These are phyloP conservation scores for Saksenaea oblongispora DNA, from an alignment of 371 early-diverging fungal species.

Conservation along the genomic window DNA sequence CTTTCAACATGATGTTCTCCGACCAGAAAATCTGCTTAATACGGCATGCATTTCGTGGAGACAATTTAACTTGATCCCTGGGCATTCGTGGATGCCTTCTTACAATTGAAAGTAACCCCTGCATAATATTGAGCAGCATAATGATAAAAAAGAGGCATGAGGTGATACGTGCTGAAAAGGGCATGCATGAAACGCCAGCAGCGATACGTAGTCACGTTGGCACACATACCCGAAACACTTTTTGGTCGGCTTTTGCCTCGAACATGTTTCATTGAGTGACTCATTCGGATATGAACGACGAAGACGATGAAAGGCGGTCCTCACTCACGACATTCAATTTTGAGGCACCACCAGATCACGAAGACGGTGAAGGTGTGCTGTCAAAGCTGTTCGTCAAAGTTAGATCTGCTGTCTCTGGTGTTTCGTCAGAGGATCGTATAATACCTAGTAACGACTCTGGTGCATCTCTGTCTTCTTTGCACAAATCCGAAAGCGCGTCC, in stretches of 20 bases:
- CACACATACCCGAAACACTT: not conserved
- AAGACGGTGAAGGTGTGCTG: constrained; percentile 50
- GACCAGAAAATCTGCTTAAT: not conserved
- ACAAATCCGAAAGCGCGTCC: not conserved
- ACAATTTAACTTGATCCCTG: too few relatives aligned
- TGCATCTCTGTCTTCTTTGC: constrained; percentile 8
- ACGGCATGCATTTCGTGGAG: not conserved
- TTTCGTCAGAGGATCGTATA: not conserved
- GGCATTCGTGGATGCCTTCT: too few relatives aligned
- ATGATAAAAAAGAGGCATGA: not conserved
- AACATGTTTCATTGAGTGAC: constrained; percentile 1
- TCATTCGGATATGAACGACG: constrained; percentile 12
- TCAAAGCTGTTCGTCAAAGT: constrained; percentile 62
- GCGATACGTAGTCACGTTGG: not conserved
- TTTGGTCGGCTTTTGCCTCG: constrained; percentile 1
- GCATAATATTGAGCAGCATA: not conserved
- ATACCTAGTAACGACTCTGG: not conserved
- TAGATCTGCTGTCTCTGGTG: constrained; percentile 47
- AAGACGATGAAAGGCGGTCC: constrained; percentile 25
- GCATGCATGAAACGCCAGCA: not conserved
- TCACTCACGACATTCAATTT: constrained; percentile 51
- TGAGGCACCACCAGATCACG: constrained; percentile 33
- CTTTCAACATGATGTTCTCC: constrained; percentile 2
- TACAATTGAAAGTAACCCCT: not conserved
- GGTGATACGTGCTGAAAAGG: not conserved